phyloP scores from a whole-genome alignment of 1,284 basidiomycete species.

The Puccinia hordei region DNA sequence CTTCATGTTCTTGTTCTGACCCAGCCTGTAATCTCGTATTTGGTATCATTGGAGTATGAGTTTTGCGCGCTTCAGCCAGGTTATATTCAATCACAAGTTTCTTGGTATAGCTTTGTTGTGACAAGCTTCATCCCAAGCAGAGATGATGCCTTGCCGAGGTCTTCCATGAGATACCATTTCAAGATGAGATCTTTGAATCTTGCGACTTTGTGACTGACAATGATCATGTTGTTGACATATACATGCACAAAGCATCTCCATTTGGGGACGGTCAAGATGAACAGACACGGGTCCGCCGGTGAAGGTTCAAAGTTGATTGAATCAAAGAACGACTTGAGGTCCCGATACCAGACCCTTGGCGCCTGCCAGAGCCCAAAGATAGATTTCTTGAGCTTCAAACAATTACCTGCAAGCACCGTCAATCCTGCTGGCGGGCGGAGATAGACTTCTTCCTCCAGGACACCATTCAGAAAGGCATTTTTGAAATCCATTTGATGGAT shows the following conservation, averaged over 20 bases:
- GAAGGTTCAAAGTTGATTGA: not conserved
- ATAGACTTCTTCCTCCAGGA: constrained; percentile 4
- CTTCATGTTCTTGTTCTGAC: not conserved
- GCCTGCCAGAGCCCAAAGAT: constrained; percentile 16
- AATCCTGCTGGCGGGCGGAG: not conserved
- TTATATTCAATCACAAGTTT: not conserved
- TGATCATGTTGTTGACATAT: too few species aligned
- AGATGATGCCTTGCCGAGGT: not conserved
- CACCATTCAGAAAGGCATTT: too few species aligned
- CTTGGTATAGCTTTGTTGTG: not conserved
- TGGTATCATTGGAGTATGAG: not conserved
- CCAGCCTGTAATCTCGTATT: not conserved
- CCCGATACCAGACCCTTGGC: constrained; percentile 12
- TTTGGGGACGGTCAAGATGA: not conserved
- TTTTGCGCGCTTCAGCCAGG: not conserved
- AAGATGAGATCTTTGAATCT: constrained; percentile 1
- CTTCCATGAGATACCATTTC: not conserved
- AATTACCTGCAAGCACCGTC: not conserved
- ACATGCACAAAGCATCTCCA: not conserved
- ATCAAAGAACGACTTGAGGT: constrained; percentile 4
- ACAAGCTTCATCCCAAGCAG: too few species aligned
- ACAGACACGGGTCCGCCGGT: constrained; percentile 16
- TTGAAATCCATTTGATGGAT: too few species aligned
- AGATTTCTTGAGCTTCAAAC: too few species aligned
- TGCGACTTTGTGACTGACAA: not conserved